Percentiles rank a stretch among this genome's conserved stretches.
phyloP scores from a whole-genome alignment of 345 rosid genomes.

The Populus tremula region DNA sequence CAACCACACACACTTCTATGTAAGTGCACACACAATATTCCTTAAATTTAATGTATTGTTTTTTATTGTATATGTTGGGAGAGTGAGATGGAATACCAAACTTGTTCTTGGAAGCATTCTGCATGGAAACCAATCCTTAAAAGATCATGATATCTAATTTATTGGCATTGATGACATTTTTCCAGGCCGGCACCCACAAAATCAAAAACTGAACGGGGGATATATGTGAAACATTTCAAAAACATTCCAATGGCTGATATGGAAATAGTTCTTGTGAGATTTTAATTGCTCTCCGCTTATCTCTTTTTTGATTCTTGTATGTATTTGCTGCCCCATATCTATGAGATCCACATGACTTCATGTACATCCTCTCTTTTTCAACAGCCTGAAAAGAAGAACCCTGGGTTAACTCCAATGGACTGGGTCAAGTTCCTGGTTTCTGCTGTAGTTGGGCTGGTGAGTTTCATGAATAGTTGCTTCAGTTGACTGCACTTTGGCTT shows the following conservation, averaged over 20 bases:
- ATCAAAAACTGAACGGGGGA: constrained; percentile 56
- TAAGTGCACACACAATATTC: no score
- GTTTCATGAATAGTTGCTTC: constrained; percentile 22
- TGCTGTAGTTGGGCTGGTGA: constrained; percentile 91
- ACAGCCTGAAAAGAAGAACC: constrained; percentile 98
- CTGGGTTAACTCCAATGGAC: constrained; percentile 96
- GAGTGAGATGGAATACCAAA: not conserved
- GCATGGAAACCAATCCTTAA: not conserved
- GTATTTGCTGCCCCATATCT: not conserved
- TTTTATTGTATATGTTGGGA: not conserved
- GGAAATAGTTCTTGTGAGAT: constrained; percentile 95
- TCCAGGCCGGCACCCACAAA: constrained; percentile 64
- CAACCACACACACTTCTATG: no score
- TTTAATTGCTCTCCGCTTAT: constrained; percentile 14
- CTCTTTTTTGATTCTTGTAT: not conserved
- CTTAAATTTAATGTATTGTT: no score
- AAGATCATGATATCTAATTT: not conserved
- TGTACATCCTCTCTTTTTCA: constrained; percentile 14
- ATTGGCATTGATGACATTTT: not conserved
- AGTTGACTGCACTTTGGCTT: not conserved
- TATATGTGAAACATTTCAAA: constrained; percentile 90
- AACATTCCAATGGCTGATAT: constrained; percentile 98
- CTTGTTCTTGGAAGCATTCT: not conserved
- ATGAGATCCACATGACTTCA: constrained; percentile 8
- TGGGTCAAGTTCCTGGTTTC: constrained; percentile 93